These are phyloP conservation scores for Pichia cactophila DNA, from an alignment of 1,139 yeast genomes.

Conservation along the genomic window DNA sequence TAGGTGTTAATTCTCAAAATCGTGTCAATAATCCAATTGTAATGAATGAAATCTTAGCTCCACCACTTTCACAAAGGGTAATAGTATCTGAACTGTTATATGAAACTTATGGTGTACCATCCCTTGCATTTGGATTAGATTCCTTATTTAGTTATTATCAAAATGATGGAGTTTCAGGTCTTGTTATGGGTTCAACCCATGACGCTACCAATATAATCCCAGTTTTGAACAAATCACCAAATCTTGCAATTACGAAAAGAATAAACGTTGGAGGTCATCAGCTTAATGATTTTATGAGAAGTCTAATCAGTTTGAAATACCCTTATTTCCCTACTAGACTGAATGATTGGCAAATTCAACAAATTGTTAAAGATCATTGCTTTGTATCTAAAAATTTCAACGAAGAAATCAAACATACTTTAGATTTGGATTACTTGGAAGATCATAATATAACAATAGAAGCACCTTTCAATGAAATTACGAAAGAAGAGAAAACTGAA, in stretches of 20 bases:
- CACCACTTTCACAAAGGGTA: conserved; percentile 61
- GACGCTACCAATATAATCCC: conserved; percentile 83
- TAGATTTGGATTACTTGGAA: conserved; percentile 60
- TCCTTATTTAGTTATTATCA: conserved; percentile 62
- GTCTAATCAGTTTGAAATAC: conserved; percentile 68
- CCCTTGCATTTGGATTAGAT: conserved; percentile 75
- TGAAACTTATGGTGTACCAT: conserved; percentile 71
- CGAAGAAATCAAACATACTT: conserved; percentile 47
- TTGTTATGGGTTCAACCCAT: conserved; percentile 76
- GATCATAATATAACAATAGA: conserved; percentile 68
- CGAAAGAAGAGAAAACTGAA: conserved; percentile 67
- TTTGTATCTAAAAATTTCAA: conserved; percentile 67
- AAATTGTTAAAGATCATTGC: conserved; percentile 67
- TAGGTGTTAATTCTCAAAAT: conserved; percentile 57
- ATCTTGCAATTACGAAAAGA: conserved; percentile 64
- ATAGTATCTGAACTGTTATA: conserved; percentile 74
- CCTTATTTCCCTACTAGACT: conserved; percentile 84
- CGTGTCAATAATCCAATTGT: conserved; percentile 69
- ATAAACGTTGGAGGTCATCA: conserved; percentile 90
- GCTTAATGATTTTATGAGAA: conserved; percentile 55
- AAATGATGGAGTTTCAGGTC: conserved; percentile 42
- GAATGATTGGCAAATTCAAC: conserved; percentile 53
- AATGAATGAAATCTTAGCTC: conserved; percentile 71
- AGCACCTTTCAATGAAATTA: conserved; percentile 64
- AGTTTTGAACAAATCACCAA: conserved; percentile 58